phyloP scores from a whole-genome alignment of 73 alveolate species.

The Paramecium sexaurelia region DNA sequence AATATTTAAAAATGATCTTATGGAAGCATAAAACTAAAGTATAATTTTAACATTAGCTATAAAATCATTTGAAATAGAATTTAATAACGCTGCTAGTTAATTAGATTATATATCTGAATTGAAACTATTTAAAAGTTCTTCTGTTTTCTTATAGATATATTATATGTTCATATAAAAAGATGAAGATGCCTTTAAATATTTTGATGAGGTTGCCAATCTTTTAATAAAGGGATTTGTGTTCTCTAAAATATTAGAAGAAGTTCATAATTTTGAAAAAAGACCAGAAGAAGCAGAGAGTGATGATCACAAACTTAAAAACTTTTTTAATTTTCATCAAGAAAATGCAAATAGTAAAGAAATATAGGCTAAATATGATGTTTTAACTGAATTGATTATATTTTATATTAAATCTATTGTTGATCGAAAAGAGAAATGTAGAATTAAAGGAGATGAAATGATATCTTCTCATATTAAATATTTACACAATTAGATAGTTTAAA shows the following conservation, averaged over 20 bases:
- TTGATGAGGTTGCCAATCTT: neutral
- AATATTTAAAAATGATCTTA: constrained; percentile 46
- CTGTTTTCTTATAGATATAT: neutral
- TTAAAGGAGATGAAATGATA: constrained; percentile 31
- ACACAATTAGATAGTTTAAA: constrained; percentile 2
- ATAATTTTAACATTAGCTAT: constrained; percentile 59
- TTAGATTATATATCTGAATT: constrained; percentile 4
- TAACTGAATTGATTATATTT: neutral
- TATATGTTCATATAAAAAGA: constrained; percentile 41
- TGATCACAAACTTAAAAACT: neutral
- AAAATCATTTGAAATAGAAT: constrained; percentile 55
- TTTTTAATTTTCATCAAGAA: constrained; percentile 37
- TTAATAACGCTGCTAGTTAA: neutral
- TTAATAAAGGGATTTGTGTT: neutral
- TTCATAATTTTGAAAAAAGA: neutral
- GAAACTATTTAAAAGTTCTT: neutral
- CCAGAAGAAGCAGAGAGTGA: neutral
- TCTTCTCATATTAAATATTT: neutral
- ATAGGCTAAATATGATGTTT: neutral
- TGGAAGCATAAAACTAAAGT: constrained; percentile 11
- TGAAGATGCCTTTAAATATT: constrained; percentile 13
- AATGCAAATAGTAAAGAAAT: neutral
- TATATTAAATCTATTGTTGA: constrained; percentile 14
- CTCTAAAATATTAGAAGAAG: neutral
- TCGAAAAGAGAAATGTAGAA: neutral